Base-by-base conservation (phyloP, 805 yeast species). In the Kregervanrija pseudodelftensis region DNA sequence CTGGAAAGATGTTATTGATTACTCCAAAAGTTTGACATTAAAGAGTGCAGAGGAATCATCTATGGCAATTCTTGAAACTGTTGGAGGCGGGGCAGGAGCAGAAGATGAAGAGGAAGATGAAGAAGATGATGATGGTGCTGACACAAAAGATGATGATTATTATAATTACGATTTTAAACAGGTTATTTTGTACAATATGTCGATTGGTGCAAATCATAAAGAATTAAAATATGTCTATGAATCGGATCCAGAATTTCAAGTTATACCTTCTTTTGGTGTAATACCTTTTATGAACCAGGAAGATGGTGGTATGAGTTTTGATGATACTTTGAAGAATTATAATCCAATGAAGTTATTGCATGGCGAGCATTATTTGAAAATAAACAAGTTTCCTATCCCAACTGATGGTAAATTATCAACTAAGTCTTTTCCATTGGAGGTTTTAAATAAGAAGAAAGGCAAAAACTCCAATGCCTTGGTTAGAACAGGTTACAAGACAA, bases 301-400 rank as follows among this genome's bases (percentile, higher is more conserved):
- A 41, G 68, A 74, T 56, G 69, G 79, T 45, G 76, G 76, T 46
- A 62, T 79, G 44, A 73, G 84, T 33, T 77, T 83, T 61, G 68
- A 74, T 49, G 69, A 73, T 47, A 63, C 82, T 37, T 80, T 91
- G 54, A 84, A 80, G 47, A 80, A 86, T 67, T 91, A 87, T 73
- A 86, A 87, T 66, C 95, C 93, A 49, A 82, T 88, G 79, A 74
- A 83, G 66, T 73, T 91, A 59, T 75, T 91, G 54, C 98, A 91
- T 63, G 99, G 98, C 48, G 99, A 91, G 68, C 97, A 91, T 64
- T 91, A 85, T 66, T 71, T 90, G 55, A 88, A 80, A 65, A 64
- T 91, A 50, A 73, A 73, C 51, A 77, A 81, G 63, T 80, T 76
- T 71, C 93, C 95, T 46, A 72, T 91, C 46, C 95, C 96, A 49